Evolutionary conservation across 257 asterid species (phyloP).

Genomic region (Knoxia roxburghii): DNA sequence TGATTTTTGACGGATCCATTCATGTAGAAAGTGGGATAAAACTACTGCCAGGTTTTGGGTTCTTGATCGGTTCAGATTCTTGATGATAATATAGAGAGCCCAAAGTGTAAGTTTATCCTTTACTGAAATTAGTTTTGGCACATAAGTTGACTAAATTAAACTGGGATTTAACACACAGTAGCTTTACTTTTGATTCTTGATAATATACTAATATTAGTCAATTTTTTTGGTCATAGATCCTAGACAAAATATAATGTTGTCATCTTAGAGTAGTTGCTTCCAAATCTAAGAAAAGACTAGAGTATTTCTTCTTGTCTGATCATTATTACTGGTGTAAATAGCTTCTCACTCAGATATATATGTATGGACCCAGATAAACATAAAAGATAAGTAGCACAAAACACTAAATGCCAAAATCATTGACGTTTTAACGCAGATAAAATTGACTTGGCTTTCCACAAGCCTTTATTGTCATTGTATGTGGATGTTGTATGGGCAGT

Average conservation of each 20-base stretch:
- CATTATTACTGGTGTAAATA: background rate
- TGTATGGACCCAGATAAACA: constrained; percentile 4
- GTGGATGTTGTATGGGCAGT: background rate
- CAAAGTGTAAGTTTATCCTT: background rate
- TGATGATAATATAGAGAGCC: background rate
- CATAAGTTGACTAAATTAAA: constrained; percentile 1
- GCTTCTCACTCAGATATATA: too few relatives aligned
- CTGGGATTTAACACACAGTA: background rate
- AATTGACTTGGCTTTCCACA: constrained; percentile 13
- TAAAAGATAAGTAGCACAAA: background rate
- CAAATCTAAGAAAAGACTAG: constrained; percentile 7
- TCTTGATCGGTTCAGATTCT: background rate
- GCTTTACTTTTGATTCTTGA: background rate
- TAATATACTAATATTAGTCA: constrained; percentile 8
- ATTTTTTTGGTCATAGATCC: constrained; percentile 10
- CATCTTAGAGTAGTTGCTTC: background rate
- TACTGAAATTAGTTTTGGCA: background rate
- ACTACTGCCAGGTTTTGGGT: background rate
- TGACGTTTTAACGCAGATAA: constrained; percentile 11
- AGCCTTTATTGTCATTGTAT: background rate
- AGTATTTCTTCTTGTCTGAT: constrained; percentile 6
- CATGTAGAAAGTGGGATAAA: background rate
- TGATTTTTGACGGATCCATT: background rate
- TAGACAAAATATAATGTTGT: background rate
- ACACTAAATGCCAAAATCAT: constrained; percentile 11